Percentiles rank a stretch among this genome's conserved stretches.
Conservation (phyloP, 768 basidiomycete species). For the Amylocystis lapponica region DNA sequence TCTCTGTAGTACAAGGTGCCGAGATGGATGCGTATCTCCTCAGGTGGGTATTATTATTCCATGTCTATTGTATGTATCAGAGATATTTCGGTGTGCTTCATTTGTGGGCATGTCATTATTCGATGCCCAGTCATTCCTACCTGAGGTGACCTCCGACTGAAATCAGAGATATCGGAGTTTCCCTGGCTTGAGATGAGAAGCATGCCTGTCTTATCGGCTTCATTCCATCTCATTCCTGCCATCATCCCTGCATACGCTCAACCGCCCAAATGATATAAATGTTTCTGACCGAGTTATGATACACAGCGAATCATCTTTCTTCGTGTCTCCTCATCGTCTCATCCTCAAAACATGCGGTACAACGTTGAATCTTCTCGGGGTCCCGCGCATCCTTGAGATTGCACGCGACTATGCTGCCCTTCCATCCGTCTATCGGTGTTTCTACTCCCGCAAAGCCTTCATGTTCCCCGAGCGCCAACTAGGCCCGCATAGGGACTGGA, state of each 20-base stretch:
- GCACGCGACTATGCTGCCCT: slow-evolving; percentile 66
- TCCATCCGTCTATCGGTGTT: slow-evolving; percentile 77
- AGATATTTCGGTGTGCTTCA: too few species aligned
- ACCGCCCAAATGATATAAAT: too few species aligned
- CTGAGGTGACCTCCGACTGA: too few species aligned
- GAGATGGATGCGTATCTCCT: slow-evolving; percentile 94
- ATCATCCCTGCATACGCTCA: too few species aligned
- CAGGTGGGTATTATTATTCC: slow-evolving; percentile 72
- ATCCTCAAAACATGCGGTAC: slow-evolving; percentile 99
- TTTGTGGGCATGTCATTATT: too few species aligned
- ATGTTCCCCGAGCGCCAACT: slow-evolving; percentile 97
- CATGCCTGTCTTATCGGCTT: too few species aligned
- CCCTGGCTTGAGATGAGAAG: too few species aligned
- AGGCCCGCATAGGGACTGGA: slow-evolving; percentile 93
- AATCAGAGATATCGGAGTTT: too few species aligned
- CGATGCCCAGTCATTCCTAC: too few species aligned
- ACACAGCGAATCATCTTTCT: slow-evolving; percentile 98
- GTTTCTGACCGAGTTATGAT: too few species aligned
- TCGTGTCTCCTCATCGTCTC: slow-evolving; percentile 90
- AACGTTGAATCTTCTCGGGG: slow-evolving; percentile 92
- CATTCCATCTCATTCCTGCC: too few species aligned
- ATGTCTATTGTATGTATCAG: neutral
- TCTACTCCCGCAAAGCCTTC: slow-evolving; percentile 98
- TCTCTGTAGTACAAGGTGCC: slow-evolving; percentile 83
- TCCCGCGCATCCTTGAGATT: slow-evolving; percentile 92